Percentiles rank a stretch among this genome's conserved stretches.
These are phyloP conservation scores for Hamigera avellanea DNA, from an alignment of 495 filamentous ascomycete species.

Conservation along the genomic window DNA sequence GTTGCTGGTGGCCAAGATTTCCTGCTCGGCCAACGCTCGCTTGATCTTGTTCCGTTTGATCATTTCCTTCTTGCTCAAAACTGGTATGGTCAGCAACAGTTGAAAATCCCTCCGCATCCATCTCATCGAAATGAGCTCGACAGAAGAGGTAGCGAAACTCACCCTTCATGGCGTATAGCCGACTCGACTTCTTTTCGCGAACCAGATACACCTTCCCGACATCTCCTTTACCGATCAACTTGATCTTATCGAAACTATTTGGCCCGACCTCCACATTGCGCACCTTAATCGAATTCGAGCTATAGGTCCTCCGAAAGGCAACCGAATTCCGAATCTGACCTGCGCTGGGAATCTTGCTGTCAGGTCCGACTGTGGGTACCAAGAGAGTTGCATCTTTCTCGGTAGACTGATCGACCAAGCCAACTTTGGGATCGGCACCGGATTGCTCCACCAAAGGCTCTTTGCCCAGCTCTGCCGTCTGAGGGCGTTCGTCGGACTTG, in stretches of 20 bases:
- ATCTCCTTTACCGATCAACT: conserved; percentile 96
- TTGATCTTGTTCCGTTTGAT: conserved; percentile 99
- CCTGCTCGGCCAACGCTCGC: conserved; percentile 91
- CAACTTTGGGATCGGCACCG: conserved; percentile 40
- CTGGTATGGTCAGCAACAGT: conserved; percentile 39
- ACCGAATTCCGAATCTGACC: conserved; percentile 47
- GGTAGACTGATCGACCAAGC: conserved; percentile 42
- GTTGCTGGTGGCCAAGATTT: conserved; percentile 96
- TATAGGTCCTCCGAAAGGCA: conserved; percentile 89
- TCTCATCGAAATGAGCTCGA: no score
- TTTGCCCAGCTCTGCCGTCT: conserved; percentile 70
- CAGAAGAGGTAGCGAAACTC: conserved; percentile 10
- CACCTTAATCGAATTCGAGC: conserved; percentile 97
- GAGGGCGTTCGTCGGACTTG: conserved; percentile 56
- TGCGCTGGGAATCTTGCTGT: conserved; percentile 34
- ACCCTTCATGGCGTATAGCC: conserved; percentile 99
- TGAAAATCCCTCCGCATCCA: no score
- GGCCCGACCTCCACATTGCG: conserved; percentile 94
- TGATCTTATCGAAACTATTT: conserved; percentile 97
- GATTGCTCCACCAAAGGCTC: conserved; percentile 53
- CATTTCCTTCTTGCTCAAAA: conserved; percentile 99
- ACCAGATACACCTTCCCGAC: conserved; percentile 98
- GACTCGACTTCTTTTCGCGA: conserved; percentile 88
- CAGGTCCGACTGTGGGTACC: conserved; percentile 25
- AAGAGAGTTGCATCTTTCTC: conserved; percentile 29